Conservation (phyloP, 768 basidiomycete species). For the Scleroderma citrinum region DNA sequence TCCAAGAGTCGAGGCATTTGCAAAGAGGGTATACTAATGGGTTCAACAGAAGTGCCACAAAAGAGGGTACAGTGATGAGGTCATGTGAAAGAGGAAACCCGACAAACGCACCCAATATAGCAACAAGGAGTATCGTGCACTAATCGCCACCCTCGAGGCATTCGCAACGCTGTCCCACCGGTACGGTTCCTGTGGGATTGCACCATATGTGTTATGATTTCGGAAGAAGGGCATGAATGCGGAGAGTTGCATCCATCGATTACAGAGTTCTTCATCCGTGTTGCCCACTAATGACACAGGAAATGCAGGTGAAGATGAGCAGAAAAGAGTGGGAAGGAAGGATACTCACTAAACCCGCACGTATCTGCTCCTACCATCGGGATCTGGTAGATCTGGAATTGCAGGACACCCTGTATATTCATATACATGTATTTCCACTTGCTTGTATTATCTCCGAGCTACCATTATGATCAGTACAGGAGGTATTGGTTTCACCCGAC, state of each 20-base stretch:
- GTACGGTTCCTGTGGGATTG: slow-evolving; percentile 75
- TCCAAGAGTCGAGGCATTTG: slow-evolving; percentile 56
- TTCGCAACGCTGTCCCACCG: slow-evolving; percentile 76
- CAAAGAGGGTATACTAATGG: slow-evolving; percentile 71
- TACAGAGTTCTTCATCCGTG: slow-evolving; percentile 76
- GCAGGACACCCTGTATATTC: slow-evolving; percentile 69
- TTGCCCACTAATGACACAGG: slow-evolving; percentile 38
- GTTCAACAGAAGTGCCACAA: neutral
- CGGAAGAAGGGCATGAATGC: slow-evolving; percentile 81
- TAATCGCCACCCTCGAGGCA: slow-evolving; percentile 65
- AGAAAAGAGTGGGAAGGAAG: neutral
- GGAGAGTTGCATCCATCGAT: slow-evolving; percentile 82
- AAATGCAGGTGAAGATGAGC: neutral
- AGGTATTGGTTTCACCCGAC: neutral
- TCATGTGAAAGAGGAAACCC: neutral
- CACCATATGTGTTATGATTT: slow-evolving; percentile 65
- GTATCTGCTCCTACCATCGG: slow-evolving; percentile 82
- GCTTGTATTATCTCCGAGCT: slow-evolving; percentile 76
- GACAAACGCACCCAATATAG: slow-evolving; percentile 66
- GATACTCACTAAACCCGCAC: slow-evolving; percentile 26
- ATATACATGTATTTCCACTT: slow-evolving; percentile 68
- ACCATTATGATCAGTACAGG: neutral
- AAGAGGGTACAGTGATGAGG: neutral
- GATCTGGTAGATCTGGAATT: slow-evolving; percentile 81
- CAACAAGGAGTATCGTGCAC: slow-evolving; percentile 62